phyloP scores from a whole-genome alignment of 352 stramenopile genomes.

The Phytophthora kernoviae region DNA sequence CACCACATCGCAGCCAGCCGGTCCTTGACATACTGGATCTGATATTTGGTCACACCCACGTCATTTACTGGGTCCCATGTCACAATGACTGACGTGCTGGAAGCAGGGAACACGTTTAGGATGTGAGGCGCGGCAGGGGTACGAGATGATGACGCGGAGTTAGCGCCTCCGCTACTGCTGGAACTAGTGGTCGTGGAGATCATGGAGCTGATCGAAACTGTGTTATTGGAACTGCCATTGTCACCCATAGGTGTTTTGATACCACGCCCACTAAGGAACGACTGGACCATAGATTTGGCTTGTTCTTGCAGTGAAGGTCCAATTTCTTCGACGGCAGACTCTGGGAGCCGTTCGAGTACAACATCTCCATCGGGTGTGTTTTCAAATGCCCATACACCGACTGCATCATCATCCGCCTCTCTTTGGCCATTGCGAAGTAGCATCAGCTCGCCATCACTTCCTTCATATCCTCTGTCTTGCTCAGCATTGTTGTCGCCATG shows the following conservation, averaged over 20 bases:
- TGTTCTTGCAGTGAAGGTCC: constrained; percentile 57
- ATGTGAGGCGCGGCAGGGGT: constrained; percentile 51
- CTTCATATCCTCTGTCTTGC: constrained; percentile 24
- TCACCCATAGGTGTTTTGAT: constrained; percentile 38
- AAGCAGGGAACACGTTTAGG: constrained; percentile 59
- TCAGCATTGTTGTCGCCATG: constrained; percentile 12
- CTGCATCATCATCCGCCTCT: constrained; percentile 37
- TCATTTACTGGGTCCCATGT: constrained; percentile 79
- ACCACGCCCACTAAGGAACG: constrained; percentile 55
- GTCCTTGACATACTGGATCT: constrained; percentile 86
- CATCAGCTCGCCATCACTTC: constrained; percentile 18
- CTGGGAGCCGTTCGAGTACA: constrained; percentile 65
- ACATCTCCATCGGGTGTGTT: constrained; percentile 61
- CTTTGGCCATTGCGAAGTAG: constrained; percentile 31
- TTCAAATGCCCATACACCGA: constrained; percentile 70
- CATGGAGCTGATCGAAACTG: constrained; percentile 24
- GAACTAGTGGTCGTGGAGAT: constrained; percentile 23
- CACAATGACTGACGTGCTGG: constrained; percentile 64
- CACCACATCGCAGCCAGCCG: constrained; percentile 80
- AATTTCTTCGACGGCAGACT: constrained; percentile 40
- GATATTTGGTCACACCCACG: constrained; percentile 63
- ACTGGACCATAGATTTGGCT: constrained; percentile 70
- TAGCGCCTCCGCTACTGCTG: constrained; percentile 10
- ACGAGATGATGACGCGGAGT: constrained; percentile 3
- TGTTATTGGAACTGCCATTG: constrained; percentile 18